These are phyloP conservation scores for Populus alba DNA, from an alignment of 345 rosid species.

Conservation along the genomic window DNA sequence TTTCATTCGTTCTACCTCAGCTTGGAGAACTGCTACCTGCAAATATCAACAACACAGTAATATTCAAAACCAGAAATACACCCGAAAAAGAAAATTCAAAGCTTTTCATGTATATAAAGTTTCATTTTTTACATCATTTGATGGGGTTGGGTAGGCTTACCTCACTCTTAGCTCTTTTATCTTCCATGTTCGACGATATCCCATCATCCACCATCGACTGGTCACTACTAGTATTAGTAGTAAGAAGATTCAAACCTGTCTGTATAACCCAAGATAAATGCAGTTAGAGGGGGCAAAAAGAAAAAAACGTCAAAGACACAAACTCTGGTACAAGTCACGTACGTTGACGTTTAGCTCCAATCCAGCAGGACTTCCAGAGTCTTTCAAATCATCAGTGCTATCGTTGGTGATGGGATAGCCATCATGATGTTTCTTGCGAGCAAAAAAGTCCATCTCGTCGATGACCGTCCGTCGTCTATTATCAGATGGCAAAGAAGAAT, in stretches of 20 bases:
- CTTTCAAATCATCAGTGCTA: neutral
- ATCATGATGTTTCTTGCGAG: slow-evolving; percentile 22
- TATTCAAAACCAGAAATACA: neutral
- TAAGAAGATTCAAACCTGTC: slow-evolving; percentile 68
- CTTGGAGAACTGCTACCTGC: slow-evolving; percentile 48
- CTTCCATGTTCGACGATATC: slow-evolving; percentile 46
- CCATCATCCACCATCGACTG: slow-evolving; percentile 66
- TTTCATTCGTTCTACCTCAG: slow-evolving; percentile 44
- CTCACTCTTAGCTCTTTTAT: slow-evolving; percentile 47
- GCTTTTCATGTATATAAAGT: neutral
- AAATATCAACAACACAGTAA: neutral
- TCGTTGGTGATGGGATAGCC: slow-evolving; percentile 3
- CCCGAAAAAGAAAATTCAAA: neutral
- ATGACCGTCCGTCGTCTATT: slow-evolving; percentile 25
- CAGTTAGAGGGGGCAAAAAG: neutral
- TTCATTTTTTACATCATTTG: neutral
- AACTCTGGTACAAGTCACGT: neutral
- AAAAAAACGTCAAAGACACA: neutral
- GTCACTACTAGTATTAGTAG: slow-evolving; percentile 55
- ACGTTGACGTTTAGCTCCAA: slow-evolving; percentile 49
- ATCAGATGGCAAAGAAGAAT: slow-evolving; percentile 6
- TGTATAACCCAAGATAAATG: slow-evolving; percentile 10
- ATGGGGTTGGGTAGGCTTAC: slow-evolving; percentile 18
- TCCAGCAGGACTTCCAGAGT: slow-evolving; percentile 7
- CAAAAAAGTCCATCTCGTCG: slow-evolving; percentile 59